A percentile compares a stretch with the other conserved stretches of the same genome.
phyloP scores from a whole-genome alignment of 352 stramenopile genomes.

The Blastocystis sp. region DNA sequence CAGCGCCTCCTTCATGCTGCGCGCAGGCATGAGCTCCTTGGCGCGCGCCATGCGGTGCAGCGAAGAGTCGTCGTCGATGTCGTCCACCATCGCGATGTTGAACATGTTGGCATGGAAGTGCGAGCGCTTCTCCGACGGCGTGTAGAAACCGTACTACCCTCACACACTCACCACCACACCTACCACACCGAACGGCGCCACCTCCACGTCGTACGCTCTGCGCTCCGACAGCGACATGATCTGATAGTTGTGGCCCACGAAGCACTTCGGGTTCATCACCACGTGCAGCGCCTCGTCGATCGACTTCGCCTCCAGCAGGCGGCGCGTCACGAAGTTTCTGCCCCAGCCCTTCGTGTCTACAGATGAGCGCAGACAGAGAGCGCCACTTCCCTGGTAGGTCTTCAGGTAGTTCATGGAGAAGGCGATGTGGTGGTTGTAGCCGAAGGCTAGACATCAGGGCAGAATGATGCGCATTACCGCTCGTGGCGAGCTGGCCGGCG shows the following conservation, averaged over 20 bases:
- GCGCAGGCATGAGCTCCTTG: constrained; percentile 50
- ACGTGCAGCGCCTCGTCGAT: constrained; percentile 42
- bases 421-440: constrained; percentile 49
- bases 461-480: not conserved
- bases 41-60: constrained; percentile 36
- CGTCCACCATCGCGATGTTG: constrained; percentile 58
- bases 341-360: constrained; percentile 60
- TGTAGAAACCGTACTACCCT: constrained; percentile 46
- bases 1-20: constrained; percentile 17
- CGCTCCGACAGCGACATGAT: constrained; percentile 52
- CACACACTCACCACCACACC: not conserved
- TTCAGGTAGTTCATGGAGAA: constrained; percentile 73
- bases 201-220: constrained; percentile 51
- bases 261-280: constrained; percentile 51
- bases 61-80: constrained; percentile 48
- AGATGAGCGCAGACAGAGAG: not conserved
- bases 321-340: constrained; percentile 60
- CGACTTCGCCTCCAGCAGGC: constrained; percentile 48
- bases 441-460: constrained; percentile 25
- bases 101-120: constrained; percentile 74
- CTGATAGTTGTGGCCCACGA: constrained; percentile 71
- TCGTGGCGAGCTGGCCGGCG: constrained; percentile 47
- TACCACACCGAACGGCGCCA: constrained; percentile 61
- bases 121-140: constrained; percentile 28
- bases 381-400: not conserved